Base-by-base conservation (phyloP, 306 rosid genomes). In the Rosa multiflora region DNA sequence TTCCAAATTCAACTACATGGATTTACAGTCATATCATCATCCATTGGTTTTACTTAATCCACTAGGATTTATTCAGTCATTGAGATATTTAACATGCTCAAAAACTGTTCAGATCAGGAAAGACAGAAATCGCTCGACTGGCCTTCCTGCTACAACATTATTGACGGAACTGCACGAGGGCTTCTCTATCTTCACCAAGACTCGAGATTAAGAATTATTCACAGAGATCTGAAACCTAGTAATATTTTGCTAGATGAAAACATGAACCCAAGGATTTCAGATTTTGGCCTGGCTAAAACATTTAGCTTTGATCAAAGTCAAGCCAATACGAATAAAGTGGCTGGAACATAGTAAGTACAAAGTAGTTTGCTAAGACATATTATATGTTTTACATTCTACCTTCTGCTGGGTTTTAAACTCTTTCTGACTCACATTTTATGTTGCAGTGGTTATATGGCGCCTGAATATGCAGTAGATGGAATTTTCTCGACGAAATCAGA, bases 401-500 rank as follows among this genome's bases (percentile, higher is more conserved):
- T 55, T 39, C 1, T 74, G 7, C 1, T 10, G 40, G 1, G 21
- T 56, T 40, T 5, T 8, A 37, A 18, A 20, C 39, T 39, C 40
- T 17, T 53, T 39, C 66, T 74, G 8, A n/a, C n/a, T 20, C 6
- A 3, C 6, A 53, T 20, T 55, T 74, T 6, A 2, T 26, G 10
- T 5, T 53, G 69, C 7, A 84, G 86, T 49, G 90, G 88, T 17
- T 87, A 87, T 49, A 76, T 87, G 84, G 47, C 88, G 13, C 90
- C 90, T 0, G 80, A 85, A 74, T 88, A 88, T 81, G 86, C 88
- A 14, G 79, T 85, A 79, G 78, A 83, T 49, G 91, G 91, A 49
- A 39, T 42, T 4, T 85, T 76, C 67, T 88, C 89, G 9, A 66
- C 80, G 2, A 88, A 85, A 74, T 81, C 87, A 10, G 90, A 87